A percentile compares a stretch with the other conserved stretches of the same genome.
These are phyloP conservation scores for Cyclocybe cylindracea DNA, from an alignment of 768 basidiomycete genomes.

Conservation along the genomic window DNA sequence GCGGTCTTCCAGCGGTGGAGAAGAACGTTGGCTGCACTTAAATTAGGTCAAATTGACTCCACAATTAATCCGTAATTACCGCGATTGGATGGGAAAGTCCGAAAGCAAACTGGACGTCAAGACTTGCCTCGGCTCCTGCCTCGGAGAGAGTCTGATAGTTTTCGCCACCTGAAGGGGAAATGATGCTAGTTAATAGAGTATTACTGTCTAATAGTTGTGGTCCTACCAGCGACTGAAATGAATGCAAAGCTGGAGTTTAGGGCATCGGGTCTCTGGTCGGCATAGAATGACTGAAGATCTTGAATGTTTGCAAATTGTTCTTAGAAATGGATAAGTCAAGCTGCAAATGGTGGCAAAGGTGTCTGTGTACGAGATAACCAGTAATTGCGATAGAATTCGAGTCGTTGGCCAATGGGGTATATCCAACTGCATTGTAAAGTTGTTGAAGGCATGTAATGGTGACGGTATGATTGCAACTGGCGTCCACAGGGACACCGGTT, in stretches of 20 bases:
- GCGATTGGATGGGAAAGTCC: constrained; percentile 63
- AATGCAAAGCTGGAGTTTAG: constrained; percentile 50
- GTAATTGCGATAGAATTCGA: constrained; percentile 55
- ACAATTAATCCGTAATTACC: constrained; percentile 18
- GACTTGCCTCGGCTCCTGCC: constrained; percentile 63
- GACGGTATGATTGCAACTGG: constrained; percentile 48
- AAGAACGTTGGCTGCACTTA: constrained; percentile 45
- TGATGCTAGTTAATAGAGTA: constrained; percentile 8
- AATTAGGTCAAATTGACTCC: not conserved
- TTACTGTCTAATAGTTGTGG: not conserved
- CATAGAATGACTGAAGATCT: constrained; percentile 53
- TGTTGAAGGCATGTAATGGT: constrained; percentile 55
- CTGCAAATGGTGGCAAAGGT: constrained; percentile 39
- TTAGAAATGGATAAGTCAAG: constrained; percentile 33
- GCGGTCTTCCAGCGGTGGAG: constrained; percentile 63
- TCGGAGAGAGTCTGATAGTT: constrained; percentile 52
- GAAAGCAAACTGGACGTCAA: constrained; percentile 64
- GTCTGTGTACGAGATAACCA: constrained; percentile 39
- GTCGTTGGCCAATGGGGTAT: constrained; percentile 38
- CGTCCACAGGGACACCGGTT: constrained; percentile 43
- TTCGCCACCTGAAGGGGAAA: constrained; percentile 42
- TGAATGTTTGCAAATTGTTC: constrained; percentile 49
- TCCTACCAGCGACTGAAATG: constrained; percentile 54
- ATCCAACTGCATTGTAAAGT: constrained; percentile 53
- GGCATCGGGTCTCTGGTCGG: constrained; percentile 45